phyloP scores from a whole-genome alignment of 441 rosid genomes.

The Eutrema salsugineum region DNA sequence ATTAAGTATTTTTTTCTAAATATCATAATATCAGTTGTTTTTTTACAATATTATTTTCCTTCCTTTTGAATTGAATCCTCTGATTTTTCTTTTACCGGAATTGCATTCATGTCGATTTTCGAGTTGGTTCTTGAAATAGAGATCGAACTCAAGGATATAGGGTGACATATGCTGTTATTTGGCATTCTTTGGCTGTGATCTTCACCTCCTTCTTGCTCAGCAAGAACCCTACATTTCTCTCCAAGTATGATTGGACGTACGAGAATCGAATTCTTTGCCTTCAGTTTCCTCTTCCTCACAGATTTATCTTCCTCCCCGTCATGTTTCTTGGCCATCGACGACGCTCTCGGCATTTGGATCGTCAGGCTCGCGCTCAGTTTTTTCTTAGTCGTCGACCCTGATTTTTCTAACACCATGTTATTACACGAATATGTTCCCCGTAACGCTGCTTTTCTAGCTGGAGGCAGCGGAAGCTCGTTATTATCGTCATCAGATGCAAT shows the following conservation, averaged over 20 bases:
- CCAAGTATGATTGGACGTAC: constrained; percentile 65
- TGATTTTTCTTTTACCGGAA: constrained; percentile 8
- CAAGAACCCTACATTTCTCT: constrained; percentile 55
- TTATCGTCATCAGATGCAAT: not conserved
- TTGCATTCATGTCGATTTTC: constrained; percentile 11
- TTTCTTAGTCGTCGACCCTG: constrained; percentile 25
- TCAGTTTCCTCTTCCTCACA: constrained; percentile 32
- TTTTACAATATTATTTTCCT: not conserved
- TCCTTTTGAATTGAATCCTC: not conserved
- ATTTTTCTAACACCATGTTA: constrained; percentile 9
- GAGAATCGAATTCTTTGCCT: constrained; percentile 50
- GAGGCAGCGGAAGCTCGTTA: constrained; percentile 39
- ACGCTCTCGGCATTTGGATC: constrained; percentile 37
- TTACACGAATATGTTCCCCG: constrained; percentile 34
- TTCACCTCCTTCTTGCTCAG: constrained; percentile 32
- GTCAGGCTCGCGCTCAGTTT: constrained; percentile 28
- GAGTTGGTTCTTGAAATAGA: constrained; percentile 43
- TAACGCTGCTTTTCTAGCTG: constrained; percentile 30
- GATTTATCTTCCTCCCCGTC: not conserved
- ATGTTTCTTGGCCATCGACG: constrained; percentile 32
- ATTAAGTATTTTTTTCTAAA: not conserved
- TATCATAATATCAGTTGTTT: not conserved
- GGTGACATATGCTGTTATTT: constrained; percentile 38
- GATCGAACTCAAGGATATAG: constrained; percentile 33
- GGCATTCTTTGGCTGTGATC: constrained; percentile 41